Base-by-base conservation (phyloP, 1,284 basidiomycete genomes). In the Lignosus rhinocerotis region DNA sequence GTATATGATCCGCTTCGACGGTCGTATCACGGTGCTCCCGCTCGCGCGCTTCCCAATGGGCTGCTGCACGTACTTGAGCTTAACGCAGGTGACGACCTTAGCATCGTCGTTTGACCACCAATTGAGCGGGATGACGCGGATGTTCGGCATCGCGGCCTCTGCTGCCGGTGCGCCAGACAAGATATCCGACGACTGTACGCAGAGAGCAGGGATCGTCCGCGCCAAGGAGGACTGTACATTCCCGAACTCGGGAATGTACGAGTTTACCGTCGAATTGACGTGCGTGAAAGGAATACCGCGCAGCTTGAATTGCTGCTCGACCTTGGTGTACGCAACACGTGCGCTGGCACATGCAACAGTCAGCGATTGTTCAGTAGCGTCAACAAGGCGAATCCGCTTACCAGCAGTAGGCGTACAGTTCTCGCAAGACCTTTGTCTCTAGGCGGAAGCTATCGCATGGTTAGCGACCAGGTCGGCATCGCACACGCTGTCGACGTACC, bases 61-160 rank as follows among this genome's bases (percentile, higher is more conserved):
- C 64, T 92, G 88, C 66, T 92, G 90, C 34, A 92, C 90, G 68
- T 93, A 93, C 71, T 92, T 93, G 30, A 95, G 79, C 69, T 93
- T 93, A 31, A 94, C 90, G 61, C 90, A 92, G 0, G 91, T 94
- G 16, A 93, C 85, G 11, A 93, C 90, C 62, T 78, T 75, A 50
- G 86, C 87, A 60, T 83, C 84, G 60, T 86, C 82, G 46, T 87
- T 85, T 32, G 88, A 88, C 92, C 94, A 95, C 94, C 94, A 96
- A 65, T 94, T 88, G 30, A 92, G 80, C 5, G 94, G 88, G 60
- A 93, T 88, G 53, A 97, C 85, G 44, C 88, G 88, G 52, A 96
- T 93, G 69, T 94, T 94, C 6, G 90, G 88, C 86, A 93, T 92
- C 7, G 92, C 92, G 3, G 93, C 92, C 68, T 93, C 91, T n/a